A percentile compares a stretch with the other conserved stretches of the same genome.
These are phyloP conservation scores for Leccinellum luteum DNA, from an alignment of 768 basidiomycete species.

Conservation along the genomic window DNA sequence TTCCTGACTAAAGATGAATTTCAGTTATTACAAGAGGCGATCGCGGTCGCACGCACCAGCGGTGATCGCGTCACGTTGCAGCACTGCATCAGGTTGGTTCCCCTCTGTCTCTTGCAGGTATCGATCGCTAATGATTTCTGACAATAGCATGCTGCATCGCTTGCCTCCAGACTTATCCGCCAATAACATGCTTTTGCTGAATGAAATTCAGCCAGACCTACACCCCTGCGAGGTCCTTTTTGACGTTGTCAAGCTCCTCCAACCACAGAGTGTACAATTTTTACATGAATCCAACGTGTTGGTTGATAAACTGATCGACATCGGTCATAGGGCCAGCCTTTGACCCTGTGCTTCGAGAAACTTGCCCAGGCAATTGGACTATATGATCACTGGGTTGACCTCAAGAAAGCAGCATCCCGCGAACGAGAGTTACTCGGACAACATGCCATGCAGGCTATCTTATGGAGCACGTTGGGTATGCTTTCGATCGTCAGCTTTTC, in stretches of 20 bases:
- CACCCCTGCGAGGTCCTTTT: slow-evolving; percentile 75
- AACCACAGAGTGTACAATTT: slow-evolving; percentile 54
- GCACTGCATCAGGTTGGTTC: slow-evolving; percentile 69
- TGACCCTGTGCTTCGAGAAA: slow-evolving; percentile 66
- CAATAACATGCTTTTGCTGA: slow-evolving; percentile 50
- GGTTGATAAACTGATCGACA: slow-evolving; percentile 9
- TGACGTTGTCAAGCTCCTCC: slow-evolving; percentile 75
- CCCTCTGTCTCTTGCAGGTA: not conserved
- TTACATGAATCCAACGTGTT: not conserved
- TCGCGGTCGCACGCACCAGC: slow-evolving; percentile 69
- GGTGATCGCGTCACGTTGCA: slow-evolving; percentile 73
- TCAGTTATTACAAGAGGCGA: slow-evolving; percentile 74
- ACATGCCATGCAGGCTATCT: slow-evolving; percentile 69
- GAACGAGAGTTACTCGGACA: slow-evolving; percentile 68
- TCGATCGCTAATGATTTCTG: slow-evolving; percentile 12
- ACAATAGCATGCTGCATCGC: slow-evolving; percentile 64
- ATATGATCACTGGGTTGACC: slow-evolving; percentile 71
- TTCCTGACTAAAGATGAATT: slow-evolving; percentile 1
- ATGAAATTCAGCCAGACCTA: slow-evolving; percentile 72
- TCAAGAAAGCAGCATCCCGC: slow-evolving; percentile 44
- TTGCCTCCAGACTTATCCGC: slow-evolving; percentile 45
- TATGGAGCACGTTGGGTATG: slow-evolving; percentile 71
- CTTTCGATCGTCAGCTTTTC: not conserved
- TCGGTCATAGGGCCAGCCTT: slow-evolving; percentile 59
- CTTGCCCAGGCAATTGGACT: slow-evolving; percentile 63